Evolutionary conservation across 1,284 basidiomycete species (phyloP).

Genomic region (Ustanciosporium gigantosporum): DNA sequence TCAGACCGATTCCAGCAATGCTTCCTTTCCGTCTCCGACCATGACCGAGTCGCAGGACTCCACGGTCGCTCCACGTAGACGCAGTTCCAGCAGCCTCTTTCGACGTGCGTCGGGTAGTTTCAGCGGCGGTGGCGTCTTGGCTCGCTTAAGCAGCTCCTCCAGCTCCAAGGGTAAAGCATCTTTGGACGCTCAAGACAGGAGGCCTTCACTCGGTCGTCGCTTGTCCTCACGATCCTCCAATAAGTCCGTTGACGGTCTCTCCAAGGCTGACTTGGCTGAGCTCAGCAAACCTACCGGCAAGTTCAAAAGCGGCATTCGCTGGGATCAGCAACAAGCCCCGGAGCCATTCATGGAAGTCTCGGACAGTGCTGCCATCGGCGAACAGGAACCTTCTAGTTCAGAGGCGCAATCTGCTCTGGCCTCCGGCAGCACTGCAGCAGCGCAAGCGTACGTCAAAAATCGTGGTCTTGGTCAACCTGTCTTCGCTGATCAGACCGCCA

Average conservation of each 20-base stretch:
- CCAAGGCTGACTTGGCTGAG: constrained; percentile 26
- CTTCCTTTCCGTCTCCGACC: not conserved
- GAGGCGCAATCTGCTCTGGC: constrained; percentile 2
- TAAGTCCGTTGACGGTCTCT: constrained; percentile 6
- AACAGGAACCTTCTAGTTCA: not conserved
- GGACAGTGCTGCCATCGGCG: constrained; percentile 2
- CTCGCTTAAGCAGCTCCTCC: constrained; percentile 13
- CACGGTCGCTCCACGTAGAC: too few relatives aligned
- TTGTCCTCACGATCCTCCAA: constrained; percentile 18
- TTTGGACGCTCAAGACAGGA: constrained; percentile 1
- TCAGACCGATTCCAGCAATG: too few relatives aligned
- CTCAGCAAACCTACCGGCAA: constrained; percentile 39
- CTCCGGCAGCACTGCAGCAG: constrained; percentile 44
- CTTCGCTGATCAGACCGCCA: not conserved
- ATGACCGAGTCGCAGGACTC: too few relatives aligned
- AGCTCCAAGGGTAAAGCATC: constrained; percentile 1
- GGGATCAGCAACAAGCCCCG: constrained; percentile 22
- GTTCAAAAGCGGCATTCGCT: constrained; percentile 44
- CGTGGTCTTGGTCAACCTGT: constrained; percentile 22
- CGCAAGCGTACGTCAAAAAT: constrained; percentile 23
- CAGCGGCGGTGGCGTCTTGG: constrained; percentile 5
- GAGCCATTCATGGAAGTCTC: constrained; percentile 46
- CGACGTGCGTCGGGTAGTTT: constrained; percentile 17
- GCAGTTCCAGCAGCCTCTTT: constrained; percentile 10
- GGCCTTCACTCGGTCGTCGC: constrained; percentile 19